Base-by-base conservation (phyloP, 208 protist species). In the Crithidia expoeki region DNA sequence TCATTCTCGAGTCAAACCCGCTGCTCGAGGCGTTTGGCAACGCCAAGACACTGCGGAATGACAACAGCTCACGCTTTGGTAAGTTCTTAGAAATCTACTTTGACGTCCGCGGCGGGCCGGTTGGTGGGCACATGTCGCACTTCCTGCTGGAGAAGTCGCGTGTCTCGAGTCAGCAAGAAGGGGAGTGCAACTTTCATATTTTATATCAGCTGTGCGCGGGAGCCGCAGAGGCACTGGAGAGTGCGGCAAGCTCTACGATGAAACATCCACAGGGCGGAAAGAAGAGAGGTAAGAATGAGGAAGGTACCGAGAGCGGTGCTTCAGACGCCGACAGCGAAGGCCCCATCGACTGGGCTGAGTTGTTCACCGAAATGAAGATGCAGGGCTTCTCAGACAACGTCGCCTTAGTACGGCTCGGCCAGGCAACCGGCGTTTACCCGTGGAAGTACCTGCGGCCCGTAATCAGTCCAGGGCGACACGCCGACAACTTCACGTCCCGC, bases 141-240 rank as follows among this genome's bases (percentile, higher is more conserved):
- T 98, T 97, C 74, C 70, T 97, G 33, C 67, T 98, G 6, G 95
- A 98, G 70, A 98, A 98, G 83, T 90, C 81, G 17, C 87, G 95
- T 34, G 92, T 97, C 16, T 84, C 91, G 46, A 76, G 68, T 42
- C 90, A 96, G 57, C 82, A 90, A 55, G 52, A 68, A 28, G 95
- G 94, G 17, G 98, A 99, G 87, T 79, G 97, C 25, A 98, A 97
- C 74, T 99, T 97, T 72, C 98, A 99, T 75, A 94, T 99, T 53
- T 98, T 98, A 64, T 98, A 98, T 76, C 96, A 98, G 81, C 58
- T 98, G 27, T 94, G 86, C 42, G 53, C 62, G 23, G 89, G 87
- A 11, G 79, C 79, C 10, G 76, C 73, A 25, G 36, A 58, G 52
- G 67, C 60, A 49, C 25, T 74, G 28, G 32, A 60, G 7, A 21